Percentiles rank a stretch among this genome's conserved stretches.
Conservation (phyloP, 176 grass and related monocot species). For the Thinopyrum elongatum region DNA sequence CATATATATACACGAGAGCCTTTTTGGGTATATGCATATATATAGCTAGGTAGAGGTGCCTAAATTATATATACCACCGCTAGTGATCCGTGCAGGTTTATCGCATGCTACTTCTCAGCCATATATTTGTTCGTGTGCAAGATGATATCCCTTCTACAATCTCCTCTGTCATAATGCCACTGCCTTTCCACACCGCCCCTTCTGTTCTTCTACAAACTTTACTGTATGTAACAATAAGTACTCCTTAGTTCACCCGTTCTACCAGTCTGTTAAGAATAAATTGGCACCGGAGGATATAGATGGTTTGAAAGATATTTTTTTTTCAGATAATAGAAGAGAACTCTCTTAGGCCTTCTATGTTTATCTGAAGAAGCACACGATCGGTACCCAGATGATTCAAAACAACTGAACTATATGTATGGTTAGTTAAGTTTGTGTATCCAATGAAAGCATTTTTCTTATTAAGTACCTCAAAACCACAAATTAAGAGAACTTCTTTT, state of each 20-base stretch:
- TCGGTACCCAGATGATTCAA: not conserved
- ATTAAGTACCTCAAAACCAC: not conserved
- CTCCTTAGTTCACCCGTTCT: not conserved
- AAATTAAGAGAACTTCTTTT: not conserved
- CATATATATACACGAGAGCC: too few species aligned
- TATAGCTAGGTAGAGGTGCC: not conserved
- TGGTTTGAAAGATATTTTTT: not conserved
- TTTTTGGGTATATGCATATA: not conserved
- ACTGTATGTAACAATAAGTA: not conserved
- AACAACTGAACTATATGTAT: not conserved
- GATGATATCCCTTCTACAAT: slow-evolving; percentile 3
- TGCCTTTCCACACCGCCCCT: not conserved
- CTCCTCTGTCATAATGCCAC: not conserved
- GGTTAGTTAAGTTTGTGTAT: not conserved
- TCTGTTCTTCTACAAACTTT: not conserved
- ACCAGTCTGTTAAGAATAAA: not conserved
- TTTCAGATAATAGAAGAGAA: too few species aligned
- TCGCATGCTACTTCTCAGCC: not conserved
- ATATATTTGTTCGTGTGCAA: not conserved
- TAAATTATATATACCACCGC: not conserved
- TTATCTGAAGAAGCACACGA: not conserved
- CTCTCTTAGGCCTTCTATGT: too few species aligned
- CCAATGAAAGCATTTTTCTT: not conserved
- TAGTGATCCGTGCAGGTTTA: slow-evolving; percentile 23
- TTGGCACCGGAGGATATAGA: not conserved